These are phyloP conservation scores for Auxenochlorella pyrenoidosa DNA, from an alignment of 139 green algal species.

Conservation along the genomic window DNA sequence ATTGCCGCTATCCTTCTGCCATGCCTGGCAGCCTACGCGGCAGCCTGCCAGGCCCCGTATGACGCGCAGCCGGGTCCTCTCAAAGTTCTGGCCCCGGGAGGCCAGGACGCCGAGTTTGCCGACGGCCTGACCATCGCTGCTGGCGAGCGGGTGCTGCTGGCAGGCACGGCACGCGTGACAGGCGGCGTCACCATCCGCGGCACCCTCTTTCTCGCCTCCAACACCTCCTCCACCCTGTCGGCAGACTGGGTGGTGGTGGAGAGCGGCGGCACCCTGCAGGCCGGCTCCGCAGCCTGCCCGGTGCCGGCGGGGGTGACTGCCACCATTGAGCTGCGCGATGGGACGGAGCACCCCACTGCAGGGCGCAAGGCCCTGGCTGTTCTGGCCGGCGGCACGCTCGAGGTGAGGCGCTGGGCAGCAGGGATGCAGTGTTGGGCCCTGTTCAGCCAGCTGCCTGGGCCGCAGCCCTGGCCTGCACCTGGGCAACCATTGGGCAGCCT, in stretches of 20 bases:
- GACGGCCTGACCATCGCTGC: background rate
- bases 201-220: conserved; percentile 9
- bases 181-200: background rate
- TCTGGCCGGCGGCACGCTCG: background rate
- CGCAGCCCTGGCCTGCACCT: no score
- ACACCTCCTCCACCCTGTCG: background rate
- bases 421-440: no score
- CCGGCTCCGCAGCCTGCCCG: background rate
- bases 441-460: no score
- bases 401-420: background rate
- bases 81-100: background rate
- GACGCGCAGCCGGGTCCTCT: background rate
- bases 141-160: background rate
- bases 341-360: background rate
- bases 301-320: background rate
- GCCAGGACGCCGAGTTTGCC: background rate
- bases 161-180: background rate
- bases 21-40: no score
- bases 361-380: conserved; percentile 18
- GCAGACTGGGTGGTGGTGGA: conserved; percentile 4
- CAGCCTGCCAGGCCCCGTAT: background rate
- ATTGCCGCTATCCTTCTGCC: no score
- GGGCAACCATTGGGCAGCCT: no score
- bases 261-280: background rate
- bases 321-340: background rate